Evolutionary conservation across 768 basidiomycete species (phyloP).

Genomic region (Strobilomyces dryophilus): DNA sequence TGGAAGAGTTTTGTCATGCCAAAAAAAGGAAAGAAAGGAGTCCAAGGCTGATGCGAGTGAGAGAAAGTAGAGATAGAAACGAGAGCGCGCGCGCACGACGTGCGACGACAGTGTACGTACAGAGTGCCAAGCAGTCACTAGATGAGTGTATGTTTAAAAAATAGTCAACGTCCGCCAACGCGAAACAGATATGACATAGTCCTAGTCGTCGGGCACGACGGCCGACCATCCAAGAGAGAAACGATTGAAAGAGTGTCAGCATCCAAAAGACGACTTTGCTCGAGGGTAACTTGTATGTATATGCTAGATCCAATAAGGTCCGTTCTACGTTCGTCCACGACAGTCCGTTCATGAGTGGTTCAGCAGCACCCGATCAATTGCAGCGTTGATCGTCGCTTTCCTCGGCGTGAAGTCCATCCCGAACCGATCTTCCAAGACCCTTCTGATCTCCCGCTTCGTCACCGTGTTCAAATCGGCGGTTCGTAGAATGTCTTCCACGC

Average conservation of each 20-base stretch:
- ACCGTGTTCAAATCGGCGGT: constrained; percentile 83
- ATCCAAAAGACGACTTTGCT: constrained; percentile 11
- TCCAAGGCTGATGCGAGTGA: constrained; percentile 5
- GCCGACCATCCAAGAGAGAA: constrained; percentile 7
- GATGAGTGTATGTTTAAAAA: constrained; percentile 1
- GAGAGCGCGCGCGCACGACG: not conserved
- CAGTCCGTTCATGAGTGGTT: constrained; percentile 34
- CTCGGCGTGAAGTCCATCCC: constrained; percentile 70
- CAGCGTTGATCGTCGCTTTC: constrained; percentile 71
- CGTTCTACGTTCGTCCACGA: constrained; percentile 10
- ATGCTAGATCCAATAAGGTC: constrained; percentile 22
- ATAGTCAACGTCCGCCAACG: constrained; percentile 14
- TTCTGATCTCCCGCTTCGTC: constrained; percentile 89
- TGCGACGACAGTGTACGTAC: not conserved
- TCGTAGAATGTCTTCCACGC: constrained; percentile 69
- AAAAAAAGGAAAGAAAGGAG: not conserved
- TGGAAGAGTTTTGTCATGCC: not conserved
- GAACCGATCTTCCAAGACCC: constrained; percentile 77
- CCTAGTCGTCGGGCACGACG: not conserved
- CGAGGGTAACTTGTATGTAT: constrained; percentile 7
- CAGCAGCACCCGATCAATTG: constrained; percentile 70
- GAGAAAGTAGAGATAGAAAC: not conserved
- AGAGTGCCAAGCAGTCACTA: not conserved
- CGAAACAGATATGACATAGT: not conserved
- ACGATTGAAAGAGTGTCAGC: constrained; percentile 10